These are phyloP conservation scores for Pseudisothecium myosuroides DNA, from an alignment of 225 moss, liverwort and hornwort genomes.

Conservation along the genomic window DNA sequence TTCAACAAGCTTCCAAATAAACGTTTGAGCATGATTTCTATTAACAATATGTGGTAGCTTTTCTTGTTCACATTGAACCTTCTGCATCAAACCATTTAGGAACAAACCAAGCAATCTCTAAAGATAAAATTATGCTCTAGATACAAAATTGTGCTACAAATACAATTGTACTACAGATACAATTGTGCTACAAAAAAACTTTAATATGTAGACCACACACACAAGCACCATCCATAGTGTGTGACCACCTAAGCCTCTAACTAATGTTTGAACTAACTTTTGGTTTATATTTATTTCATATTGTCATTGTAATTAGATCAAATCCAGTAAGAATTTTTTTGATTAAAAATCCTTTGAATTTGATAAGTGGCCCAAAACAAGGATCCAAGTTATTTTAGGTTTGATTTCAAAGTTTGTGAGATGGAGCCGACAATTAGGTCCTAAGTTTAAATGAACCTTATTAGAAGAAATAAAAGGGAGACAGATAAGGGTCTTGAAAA, in stretches of 20 bases:
- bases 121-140: too few species aligned
- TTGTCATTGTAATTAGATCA: accelerated
- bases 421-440: accelerated
- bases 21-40: background rate
- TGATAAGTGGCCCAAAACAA: background rate
- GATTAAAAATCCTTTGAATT: background rate
- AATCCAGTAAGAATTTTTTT: background rate
- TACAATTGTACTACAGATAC: too few species aligned
- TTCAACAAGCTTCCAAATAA: background rate
- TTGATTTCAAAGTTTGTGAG: background rate
- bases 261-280: background rate
- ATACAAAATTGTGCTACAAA: background rate
- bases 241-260: background rate
- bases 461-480: background rate
- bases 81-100: background rate
- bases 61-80: too few species aligned
- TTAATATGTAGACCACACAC: background rate
- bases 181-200: background rate
- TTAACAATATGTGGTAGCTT: too few species aligned
- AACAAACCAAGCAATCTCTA: too few species aligned
- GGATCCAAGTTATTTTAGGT: background rate
- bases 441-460: background rate
- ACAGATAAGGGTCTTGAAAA: background rate
- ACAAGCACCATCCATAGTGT: background rate
- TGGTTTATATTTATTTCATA: background rate